phyloP scores from a whole-genome alignment of 169 alveolate genomes.

The Cryptosporidium canis region DNA sequence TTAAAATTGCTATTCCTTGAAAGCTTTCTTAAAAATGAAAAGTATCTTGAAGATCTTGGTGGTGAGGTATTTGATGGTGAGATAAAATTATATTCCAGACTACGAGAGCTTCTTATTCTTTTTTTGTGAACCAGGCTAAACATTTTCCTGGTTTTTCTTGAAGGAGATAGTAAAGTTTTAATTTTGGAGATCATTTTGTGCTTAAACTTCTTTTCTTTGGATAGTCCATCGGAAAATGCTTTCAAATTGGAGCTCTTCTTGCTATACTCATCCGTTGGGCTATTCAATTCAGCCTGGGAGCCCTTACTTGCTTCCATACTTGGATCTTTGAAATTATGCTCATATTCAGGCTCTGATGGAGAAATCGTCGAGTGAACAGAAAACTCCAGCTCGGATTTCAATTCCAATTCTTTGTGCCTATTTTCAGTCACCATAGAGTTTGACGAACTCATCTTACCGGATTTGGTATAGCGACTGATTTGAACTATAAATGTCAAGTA shows the following conservation, averaged over 20 bases:
- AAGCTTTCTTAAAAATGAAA: constrained; percentile 10
- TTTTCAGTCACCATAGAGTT: background rate
- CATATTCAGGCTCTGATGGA: background rate
- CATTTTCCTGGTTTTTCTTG: background rate
- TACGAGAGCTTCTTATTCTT: background rate
- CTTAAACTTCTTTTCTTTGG: background rate
- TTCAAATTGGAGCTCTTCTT: background rate
- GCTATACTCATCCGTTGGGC: background rate
- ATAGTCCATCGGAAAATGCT: background rate
- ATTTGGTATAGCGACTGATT: background rate
- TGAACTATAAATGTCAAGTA: background rate
- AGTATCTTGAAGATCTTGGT: background rate
- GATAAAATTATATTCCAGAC: background rate
- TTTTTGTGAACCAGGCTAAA: background rate
- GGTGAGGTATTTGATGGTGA: background rate
- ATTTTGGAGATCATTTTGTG: background rate
- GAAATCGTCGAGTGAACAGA: background rate
- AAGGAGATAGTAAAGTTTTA: background rate
- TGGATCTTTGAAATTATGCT: background rate
- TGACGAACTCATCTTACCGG: background rate
- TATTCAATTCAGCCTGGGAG: background rate
- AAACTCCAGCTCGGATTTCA: background rate
- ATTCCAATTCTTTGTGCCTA: background rate
- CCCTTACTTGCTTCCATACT: background rate
- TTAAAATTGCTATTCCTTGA: background rate